These are phyloP conservation scores for Bombardia bombarda DNA, from an alignment of 495 filamentous ascomycete genomes.

Conservation along the genomic window DNA sequence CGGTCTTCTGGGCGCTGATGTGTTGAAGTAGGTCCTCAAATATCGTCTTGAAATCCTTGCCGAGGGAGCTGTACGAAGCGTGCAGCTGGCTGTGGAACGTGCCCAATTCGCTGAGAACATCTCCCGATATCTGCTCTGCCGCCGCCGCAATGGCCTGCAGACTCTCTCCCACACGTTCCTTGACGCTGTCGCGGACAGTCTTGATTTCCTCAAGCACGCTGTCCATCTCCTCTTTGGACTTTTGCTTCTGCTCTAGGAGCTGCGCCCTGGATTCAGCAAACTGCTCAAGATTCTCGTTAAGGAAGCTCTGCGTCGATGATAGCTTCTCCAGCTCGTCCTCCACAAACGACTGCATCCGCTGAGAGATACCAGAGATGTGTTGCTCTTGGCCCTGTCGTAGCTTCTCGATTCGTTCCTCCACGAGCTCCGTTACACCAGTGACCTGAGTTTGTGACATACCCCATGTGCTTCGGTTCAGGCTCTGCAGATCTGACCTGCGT, in stretches of 20 bases:
- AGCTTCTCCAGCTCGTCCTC: slow-evolving; percentile 61
- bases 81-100: slow-evolving; percentile 80
- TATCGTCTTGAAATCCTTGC: slow-evolving; percentile 77
- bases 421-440: slow-evolving; percentile 58
- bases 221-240: slow-evolving; percentile 83
- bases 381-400: slow-evolving; percentile 63
- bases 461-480: slow-evolving; percentile 71
- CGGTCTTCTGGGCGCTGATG: slow-evolving; percentile 66
- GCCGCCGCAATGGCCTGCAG: slow-evolving; percentile 76
- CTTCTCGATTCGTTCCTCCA: slow-evolving; percentile 62
- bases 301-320: slow-evolving; percentile 53
- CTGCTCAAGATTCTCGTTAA: slow-evolving; percentile 55
- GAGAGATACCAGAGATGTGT: slow-evolving; percentile 57
- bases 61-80: slow-evolving; percentile 75
- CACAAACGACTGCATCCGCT: slow-evolving; percentile 66
- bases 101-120: slow-evolving; percentile 80
- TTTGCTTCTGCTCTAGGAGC: slow-evolving; percentile 57
- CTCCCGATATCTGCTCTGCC: slow-evolving; percentile 78
- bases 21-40: slow-evolving; percentile 74
- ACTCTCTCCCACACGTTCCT: slow-evolving; percentile 74
- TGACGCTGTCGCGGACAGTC: slow-evolving; percentile 75
- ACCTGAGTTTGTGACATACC: slow-evolving; percentile 66
- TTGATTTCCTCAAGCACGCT: slow-evolving; percentile 87
- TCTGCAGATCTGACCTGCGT: slow-evolving; percentile 76
- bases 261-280: slow-evolving; percentile 60